Evolutionary conservation across 495 filamentous ascomycete genomes (phyloP), one percentile per base, ranked within the genome.

Genomic region (Hypoxylon crocopeplum): DNA sequence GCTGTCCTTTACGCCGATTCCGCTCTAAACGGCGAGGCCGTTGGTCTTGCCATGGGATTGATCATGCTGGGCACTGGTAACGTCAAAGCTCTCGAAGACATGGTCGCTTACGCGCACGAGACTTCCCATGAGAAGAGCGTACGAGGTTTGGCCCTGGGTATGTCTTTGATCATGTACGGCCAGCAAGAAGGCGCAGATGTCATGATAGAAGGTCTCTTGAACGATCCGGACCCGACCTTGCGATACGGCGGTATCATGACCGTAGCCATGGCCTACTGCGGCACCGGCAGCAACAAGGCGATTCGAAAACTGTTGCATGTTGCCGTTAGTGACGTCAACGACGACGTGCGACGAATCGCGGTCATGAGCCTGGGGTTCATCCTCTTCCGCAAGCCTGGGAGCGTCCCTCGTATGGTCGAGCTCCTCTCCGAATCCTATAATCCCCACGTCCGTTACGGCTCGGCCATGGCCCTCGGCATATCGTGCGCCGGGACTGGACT

Each of bases 41-140:
- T 97, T 24, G 95, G 95, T 50, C 81, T 97, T 32, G 82, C 93
- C 1, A 97, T 98, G 89, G 95, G 95, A 64, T 79, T 99, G 25
- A 91, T 99, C 69, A 98, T 97, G 93, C 72, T 98, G 36, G 95
- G 95, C 13, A 96, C 93, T 20, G 95, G 95, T 27, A 93, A 95
- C 69, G 85, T 92, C 69, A 89, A 88, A 72, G 91, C 90, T 4
- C 72, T 99, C 2, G 89, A 95, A 72, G 91, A 94, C 50, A 95
- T 99, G 92, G 92, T 97, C 41, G 88, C 91, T 52, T 99, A 99
- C 66, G 91, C 95, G 3, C 95, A 96, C 68, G 95, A 99, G 29
- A 99, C 95, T 0, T 91, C 93, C 46, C 95, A 99, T 73, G 95
- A 98, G 76, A 99, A 99, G 83, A 98, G 96, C 48, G 92, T 98